Evolutionary conservation across 1,139 yeast genomes (phyloP), one percentile per base, ranked within the genome.

Genomic region (Yamadazyma triangularis): DNA sequence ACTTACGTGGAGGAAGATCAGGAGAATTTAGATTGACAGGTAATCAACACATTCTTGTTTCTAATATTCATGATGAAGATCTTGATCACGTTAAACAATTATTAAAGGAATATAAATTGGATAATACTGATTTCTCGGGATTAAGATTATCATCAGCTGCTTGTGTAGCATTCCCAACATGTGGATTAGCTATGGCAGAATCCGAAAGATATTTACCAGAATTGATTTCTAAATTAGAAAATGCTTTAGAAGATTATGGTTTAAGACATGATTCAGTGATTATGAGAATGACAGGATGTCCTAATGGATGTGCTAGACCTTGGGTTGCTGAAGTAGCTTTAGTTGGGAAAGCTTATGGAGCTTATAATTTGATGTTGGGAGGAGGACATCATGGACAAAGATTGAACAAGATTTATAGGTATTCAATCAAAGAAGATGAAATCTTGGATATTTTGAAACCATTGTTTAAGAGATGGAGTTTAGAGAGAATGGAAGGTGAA

Each of bases 271-370:
- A 91, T 58, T 80, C 95, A 6, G 75, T 91, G 45, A 95, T 88
- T 20, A 85, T 91, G 95, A 79, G 98, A 66, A 89, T 91, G 96
- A 88, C 97, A 26, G 98, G 98, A 40, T 91, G 98, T 73, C 96
- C 97, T 35, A 91, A 91, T 58, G 98, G 97, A 44, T 91, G 98
- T 70, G 91, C 98, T 16, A 79, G 98, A 59, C 97, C 97, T 14
- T 91, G 96, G 96, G 66, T 91, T 33, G 97, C 96, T 3, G 98
- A 91, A 60, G 78, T 91, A 36, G 97, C 97, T 0, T 70, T 87
- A 39, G 95, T 91, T 33, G 98, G 98, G 60, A 91, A 91, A 59
- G 96, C 97, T 0, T 77, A 71, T 40, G 95, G 95, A 32, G 89
- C 95, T 9, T 91, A 91, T 64, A 91, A 91, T 60, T 72, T 91